phyloP scores from a whole-genome alignment of 106 monocot species.

The Cymbidium sinense region DNA sequence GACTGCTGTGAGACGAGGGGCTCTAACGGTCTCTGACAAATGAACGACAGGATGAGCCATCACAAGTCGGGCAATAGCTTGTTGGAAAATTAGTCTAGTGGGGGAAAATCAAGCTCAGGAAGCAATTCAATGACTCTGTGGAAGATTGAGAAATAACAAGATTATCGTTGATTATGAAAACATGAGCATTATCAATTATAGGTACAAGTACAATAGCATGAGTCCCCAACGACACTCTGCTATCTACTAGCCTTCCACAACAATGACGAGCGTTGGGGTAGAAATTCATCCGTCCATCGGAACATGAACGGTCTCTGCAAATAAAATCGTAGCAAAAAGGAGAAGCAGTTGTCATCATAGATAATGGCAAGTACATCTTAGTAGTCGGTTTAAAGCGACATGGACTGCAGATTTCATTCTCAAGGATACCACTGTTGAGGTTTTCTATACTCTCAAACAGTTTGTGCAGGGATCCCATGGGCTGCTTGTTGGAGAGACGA shows the following conservation, averaged over 20 bases:
- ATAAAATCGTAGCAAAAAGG: no score
- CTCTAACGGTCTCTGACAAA: no score
- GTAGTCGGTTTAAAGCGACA: slow-evolving; percentile 23
- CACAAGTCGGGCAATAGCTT: no score
- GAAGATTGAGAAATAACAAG: neutral
- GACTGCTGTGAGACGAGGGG: no score
- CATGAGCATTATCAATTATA: neutral
- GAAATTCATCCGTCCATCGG: neutral
- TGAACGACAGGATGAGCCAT: no score
- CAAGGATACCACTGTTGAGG: slow-evolving; percentile 17
- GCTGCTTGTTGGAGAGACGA: slow-evolving; percentile 13
- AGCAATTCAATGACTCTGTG: neutral
- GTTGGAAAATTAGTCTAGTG: no score
- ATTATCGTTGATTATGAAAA: neutral
- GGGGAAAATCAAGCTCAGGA: neutral
- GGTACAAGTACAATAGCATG: neutral
- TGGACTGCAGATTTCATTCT: slow-evolving; percentile 18
- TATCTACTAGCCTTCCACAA: neutral
- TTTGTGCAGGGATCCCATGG: slow-evolving; percentile 19
- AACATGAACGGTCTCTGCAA: neutral
- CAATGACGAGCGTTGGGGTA: neutral
- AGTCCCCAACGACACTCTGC: neutral
- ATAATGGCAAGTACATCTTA: slow-evolving; percentile 3
- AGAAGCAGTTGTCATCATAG: neutral
- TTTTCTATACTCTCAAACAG: slow-evolving; percentile 35